A percentile compares a stretch with the other conserved stretches of the same genome.
phyloP scores from a whole-genome alignment of 2,329 filamentous ascomycete species.

The Aspergillus sp. region DNA sequence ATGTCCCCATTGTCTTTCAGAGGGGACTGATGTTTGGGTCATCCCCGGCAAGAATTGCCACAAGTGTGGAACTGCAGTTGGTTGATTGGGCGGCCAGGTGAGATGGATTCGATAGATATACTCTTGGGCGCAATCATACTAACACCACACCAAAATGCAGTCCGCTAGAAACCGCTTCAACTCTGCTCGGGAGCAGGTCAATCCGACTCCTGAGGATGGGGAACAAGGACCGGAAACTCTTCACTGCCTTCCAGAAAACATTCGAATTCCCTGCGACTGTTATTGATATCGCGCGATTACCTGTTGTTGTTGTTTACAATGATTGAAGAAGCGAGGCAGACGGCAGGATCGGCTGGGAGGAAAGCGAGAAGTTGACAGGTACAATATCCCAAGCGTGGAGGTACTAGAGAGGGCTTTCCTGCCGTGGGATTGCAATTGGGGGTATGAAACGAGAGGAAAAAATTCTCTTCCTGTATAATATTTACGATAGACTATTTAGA shows the following conservation, averaged over 20 bases:
- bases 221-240: neutral
- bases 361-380: neutral
- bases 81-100: constrained; percentile 18
- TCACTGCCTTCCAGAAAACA: neutral
- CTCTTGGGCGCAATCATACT: too few species aligned
- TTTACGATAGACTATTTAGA: too few species aligned
- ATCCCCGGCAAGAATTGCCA: constrained; percentile 51
- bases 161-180: neutral
- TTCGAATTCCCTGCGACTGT: neutral
- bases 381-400: too few species aligned
- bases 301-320: neutral
- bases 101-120: neutral
- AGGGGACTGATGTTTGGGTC: constrained; percentile 47
- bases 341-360: neutral
- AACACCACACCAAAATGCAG: neutral
- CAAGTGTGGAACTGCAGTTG: constrained; percentile 41
- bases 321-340: neutral
- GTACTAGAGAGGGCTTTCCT: too few species aligned
- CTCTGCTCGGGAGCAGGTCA: neutral
- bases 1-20: constrained; percentile 40
- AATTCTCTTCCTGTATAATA: too few species aligned
- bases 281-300: neutral
- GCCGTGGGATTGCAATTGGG: too few species aligned
- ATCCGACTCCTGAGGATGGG: neutral
- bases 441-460: too few species aligned